Evolutionary conservation across 352 stramenopile species (phyloP).

Genomic region (Phytophthora fragariaefolia): DNA sequence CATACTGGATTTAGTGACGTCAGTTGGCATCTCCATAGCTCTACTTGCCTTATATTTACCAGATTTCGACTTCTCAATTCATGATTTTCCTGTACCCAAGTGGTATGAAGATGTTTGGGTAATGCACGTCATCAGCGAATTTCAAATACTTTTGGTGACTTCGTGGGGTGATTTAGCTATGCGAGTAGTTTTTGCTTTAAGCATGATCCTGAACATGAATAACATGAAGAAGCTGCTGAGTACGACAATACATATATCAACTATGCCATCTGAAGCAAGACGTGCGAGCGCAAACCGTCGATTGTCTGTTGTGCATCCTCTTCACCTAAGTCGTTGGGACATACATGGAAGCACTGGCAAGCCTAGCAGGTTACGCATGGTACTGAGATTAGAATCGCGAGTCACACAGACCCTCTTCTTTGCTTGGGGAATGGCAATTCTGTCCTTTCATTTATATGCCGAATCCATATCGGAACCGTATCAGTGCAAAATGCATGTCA

Average conservation of each 20-base stretch:
- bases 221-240: constrained; percentile 44
- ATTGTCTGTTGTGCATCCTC: constrained; percentile 2
- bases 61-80: constrained; percentile 23
- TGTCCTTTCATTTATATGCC: constrained; percentile 30
- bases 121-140: constrained; percentile 50
- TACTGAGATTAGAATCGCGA: constrained; percentile 3
- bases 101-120: constrained; percentile 58
- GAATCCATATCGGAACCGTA: background rate
- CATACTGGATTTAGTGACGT: constrained; percentile 48
- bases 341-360: background rate
- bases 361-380: background rate
- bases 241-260: background rate
- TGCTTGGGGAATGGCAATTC: constrained; percentile 28
- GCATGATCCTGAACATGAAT: constrained; percentile 39
- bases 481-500: constrained; percentile 36
- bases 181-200: constrained; percentile 35
- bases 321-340: background rate
- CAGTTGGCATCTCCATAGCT: constrained; percentile 37
- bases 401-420: constrained; percentile 18
- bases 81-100: constrained; percentile 33
- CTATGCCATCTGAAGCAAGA: background rate
- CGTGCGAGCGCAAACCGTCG: background rate
- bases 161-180: constrained; percentile 40
- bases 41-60: constrained; percentile 28
- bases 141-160: constrained; percentile 47